These are phyloP conservation scores for Ophiorrhiza pumila DNA, from an alignment of 257 asterid species.

Conservation along the genomic window DNA sequence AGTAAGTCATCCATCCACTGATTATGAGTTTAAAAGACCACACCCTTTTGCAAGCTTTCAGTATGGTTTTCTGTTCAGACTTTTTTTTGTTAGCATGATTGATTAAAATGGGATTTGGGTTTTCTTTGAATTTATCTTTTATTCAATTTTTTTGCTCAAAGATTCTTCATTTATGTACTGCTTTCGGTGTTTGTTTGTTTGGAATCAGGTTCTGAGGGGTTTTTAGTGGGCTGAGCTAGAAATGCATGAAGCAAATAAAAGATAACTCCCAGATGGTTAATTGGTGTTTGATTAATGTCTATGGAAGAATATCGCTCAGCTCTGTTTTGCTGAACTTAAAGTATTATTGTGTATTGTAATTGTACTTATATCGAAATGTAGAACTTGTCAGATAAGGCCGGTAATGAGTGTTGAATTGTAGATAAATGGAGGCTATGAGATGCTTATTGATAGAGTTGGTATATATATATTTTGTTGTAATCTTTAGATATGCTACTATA, in stretches of 20 bases:
- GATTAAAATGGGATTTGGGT: background rate
- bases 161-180: background rate
- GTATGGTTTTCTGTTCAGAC: background rate
- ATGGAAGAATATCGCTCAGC: background rate
- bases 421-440: background rate
- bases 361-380: background rate
- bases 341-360: background rate
- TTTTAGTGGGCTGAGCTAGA: background rate
- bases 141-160: background rate
- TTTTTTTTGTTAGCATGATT: background rate
- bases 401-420: background rate
- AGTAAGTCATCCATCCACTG: conserved; percentile 34
- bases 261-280: background rate
- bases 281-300: conserved; percentile 1
- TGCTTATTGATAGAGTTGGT: background rate
- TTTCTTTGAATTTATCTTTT: background rate
- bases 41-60: background rate
- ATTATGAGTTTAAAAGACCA: background rate
- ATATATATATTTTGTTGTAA: background rate
- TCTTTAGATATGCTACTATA: background rate
- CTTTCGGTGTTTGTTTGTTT: background rate
- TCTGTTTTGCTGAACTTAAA: background rate
- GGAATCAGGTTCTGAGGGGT: background rate
- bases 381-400: background rate
- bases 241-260: background rate